Conservation (phyloP, 2,329 filamentous ascomycete genomes). For the Phyllosticta citriasiana region DNA sequence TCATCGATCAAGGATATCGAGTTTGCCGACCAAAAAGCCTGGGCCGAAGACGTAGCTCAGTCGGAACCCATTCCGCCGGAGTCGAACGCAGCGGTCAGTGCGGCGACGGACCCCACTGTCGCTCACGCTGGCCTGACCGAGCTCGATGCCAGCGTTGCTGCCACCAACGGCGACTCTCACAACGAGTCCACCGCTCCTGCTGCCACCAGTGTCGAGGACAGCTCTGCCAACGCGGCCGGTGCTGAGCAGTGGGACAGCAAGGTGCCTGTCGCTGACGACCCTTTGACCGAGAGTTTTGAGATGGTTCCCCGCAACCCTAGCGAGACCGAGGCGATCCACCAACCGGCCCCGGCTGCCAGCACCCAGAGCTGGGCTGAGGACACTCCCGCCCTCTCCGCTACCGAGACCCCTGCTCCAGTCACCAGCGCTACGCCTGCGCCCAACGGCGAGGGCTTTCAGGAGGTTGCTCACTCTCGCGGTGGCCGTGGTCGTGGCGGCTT, state of each 20-base stretch:
- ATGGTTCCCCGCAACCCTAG: conserved; percentile 61
- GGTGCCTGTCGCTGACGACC: conserved; percentile 36
- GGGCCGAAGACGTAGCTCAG: conserved; percentile 39
- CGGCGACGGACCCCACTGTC: conserved; percentile 54
- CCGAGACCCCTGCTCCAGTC: conserved; percentile 14
- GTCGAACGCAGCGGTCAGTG: conserved; percentile 25
- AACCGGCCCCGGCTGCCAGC: conserved; percentile 44
- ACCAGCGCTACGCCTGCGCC: conserved; percentile 15
- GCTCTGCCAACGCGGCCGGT: conserved; percentile 43
- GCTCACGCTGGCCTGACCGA: conserved; percentile 59
- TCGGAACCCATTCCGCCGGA: conserved; percentile 30
- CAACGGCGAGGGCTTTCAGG: conserved; percentile 58
- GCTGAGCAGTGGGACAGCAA: conserved; percentile 58
- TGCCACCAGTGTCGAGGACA: conserved; percentile 30
- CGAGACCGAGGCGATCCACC: conserved; percentile 60
- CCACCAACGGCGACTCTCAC: conserved; percentile 22
- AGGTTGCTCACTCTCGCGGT: conserved; percentile 43
- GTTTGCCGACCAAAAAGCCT: conserved; percentile 44
- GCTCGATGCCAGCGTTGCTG: conserved; percentile 37
- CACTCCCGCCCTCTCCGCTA: conserved; percentile 31
- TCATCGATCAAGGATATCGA: conserved; percentile 30
- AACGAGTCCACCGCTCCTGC: conserved; percentile 22
- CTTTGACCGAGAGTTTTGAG: conserved; percentile 60
- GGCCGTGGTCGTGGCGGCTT: conserved; percentile 40
- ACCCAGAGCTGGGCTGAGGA: conserved; percentile 79